Evolutionary conservation across 1,139 yeast genomes (phyloP).

Genomic region (Maudiozyma humilis): DNA sequence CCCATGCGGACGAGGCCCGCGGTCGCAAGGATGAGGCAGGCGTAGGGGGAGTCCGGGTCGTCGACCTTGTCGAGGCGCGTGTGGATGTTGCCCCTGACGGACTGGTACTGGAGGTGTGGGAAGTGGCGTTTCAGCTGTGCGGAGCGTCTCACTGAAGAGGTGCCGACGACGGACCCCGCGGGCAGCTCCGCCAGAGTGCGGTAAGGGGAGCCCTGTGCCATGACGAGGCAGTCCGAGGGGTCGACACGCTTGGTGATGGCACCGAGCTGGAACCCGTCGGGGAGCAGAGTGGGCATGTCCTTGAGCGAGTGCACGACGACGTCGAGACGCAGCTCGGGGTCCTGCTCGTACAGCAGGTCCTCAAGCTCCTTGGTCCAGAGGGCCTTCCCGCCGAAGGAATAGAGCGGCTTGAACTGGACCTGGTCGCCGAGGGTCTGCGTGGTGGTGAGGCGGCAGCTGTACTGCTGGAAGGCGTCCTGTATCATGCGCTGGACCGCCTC

Average conservation of each 20-base stretch:
- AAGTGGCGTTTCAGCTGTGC: constrained; percentile 60
- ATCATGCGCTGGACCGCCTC: constrained; percentile 61
- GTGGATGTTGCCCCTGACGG: constrained; percentile 81
- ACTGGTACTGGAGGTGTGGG: constrained; percentile 56
- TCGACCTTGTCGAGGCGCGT: constrained; percentile 68
- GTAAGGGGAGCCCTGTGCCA: constrained; percentile 61
- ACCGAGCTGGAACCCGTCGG: constrained; percentile 84
- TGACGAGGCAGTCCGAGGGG: constrained; percentile 89
- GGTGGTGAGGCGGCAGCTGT: constrained; percentile 65
- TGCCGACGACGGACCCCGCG: constrained; percentile 79
- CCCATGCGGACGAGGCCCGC: constrained; percentile 81
- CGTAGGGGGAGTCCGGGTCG: constrained; percentile 53
- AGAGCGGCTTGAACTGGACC: constrained; percentile 74
- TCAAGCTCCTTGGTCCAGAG: constrained; percentile 95
- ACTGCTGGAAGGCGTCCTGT: constrained; percentile 50
- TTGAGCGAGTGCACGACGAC: constrained; percentile 88
- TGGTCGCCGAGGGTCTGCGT: constrained; percentile 85
- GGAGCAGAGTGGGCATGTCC: constrained; percentile 89
- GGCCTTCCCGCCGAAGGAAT: constrained; percentile 92
- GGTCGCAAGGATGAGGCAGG: constrained; percentile 80
- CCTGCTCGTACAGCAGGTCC: constrained; percentile 56
- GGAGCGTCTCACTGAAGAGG: constrained; percentile 87
- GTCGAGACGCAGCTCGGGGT: constrained; percentile 49
- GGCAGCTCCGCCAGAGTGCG: constrained; percentile 67
- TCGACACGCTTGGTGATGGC: constrained; percentile 81